phyloP scores from a whole-genome alignment of 305 asterid species.

The Petunia hybrid region DNA sequence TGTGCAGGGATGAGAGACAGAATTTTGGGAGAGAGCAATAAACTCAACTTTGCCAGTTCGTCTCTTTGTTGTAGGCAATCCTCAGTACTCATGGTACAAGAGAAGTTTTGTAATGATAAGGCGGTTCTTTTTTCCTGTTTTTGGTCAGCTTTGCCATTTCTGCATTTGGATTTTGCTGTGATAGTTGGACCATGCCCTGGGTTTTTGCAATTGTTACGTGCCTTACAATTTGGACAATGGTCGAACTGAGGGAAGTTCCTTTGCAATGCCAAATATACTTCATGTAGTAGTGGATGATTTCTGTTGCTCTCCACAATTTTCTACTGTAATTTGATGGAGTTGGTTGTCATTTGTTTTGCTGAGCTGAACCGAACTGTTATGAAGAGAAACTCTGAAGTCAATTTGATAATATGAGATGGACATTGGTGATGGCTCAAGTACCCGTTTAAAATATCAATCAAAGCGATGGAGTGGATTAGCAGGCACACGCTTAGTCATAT shows the following conservation, averaged over 20 bases:
- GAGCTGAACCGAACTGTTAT: neutral
- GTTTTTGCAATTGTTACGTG: neutral
- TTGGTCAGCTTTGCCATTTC: conserved; percentile 3
- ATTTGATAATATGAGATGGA: no score
- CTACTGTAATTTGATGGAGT: neutral
- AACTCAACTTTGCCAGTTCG: neutral
- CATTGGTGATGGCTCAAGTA: no score
- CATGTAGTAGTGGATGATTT: neutral
- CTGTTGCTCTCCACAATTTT: neutral
- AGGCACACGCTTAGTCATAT: no score
- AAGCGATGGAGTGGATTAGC: no score
- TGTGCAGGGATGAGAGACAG: neutral
- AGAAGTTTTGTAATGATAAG: conserved; percentile 4
- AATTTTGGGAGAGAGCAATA: conserved; percentile 5
- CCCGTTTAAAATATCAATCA: no score
- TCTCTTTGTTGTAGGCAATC: neutral
- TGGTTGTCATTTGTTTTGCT: neutral
- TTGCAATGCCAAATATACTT: neutral
- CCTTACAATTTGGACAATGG: conserved; percentile 6
- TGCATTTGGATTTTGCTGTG: conserved; percentile 1
- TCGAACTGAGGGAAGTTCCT: neutral
- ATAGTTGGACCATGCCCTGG: neutral
- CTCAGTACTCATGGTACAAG: neutral
- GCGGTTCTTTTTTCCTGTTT: neutral
- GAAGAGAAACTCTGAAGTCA: neutral